These are phyloP conservation scores for Xanthoparmelia taractica DNA, from an alignment of 495 filamentous ascomycete species.

Conservation along the genomic window DNA sequence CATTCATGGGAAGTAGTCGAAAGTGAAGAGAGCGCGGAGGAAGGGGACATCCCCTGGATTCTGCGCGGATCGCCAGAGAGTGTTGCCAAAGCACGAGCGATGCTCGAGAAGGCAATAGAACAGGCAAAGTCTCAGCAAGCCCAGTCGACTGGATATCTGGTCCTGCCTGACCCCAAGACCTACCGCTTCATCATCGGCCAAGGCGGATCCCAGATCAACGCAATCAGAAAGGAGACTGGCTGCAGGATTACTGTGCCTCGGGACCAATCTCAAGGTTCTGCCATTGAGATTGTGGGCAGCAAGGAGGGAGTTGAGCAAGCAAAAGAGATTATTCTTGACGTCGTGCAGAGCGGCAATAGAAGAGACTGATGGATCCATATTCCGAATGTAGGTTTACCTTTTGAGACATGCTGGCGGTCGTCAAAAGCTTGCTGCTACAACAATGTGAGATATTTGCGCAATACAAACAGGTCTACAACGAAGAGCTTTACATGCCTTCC, in stretches of 20 bases:
- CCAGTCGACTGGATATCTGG: conserved; percentile 67
- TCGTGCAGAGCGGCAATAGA: conserved; percentile 51
- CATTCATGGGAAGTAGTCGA: conserved; percentile 79
- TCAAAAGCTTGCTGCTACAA: neutral
- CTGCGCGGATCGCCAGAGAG: conserved; percentile 69
- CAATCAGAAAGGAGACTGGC: conserved; percentile 82
- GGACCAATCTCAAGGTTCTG: conserved; percentile 66
- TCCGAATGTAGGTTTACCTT: neutral
- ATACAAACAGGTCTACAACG: neutral
- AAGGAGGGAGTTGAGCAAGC: conserved; percentile 79
- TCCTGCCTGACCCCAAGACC: conserved; percentile 79
- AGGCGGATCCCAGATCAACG: conserved; percentile 82
- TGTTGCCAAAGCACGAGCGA: conserved; percentile 66
- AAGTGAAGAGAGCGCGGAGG: conserved; percentile 42
- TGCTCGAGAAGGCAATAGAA: conserved; percentile 61
- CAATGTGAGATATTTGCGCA: neutral
- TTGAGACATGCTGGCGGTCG: neutral
- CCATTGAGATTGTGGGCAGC: conserved; percentile 78
- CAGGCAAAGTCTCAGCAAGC: conserved; percentile 58
- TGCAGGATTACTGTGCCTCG: conserved; percentile 88
- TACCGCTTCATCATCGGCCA: conserved; percentile 88
- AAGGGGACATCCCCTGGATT: conserved; percentile 85
- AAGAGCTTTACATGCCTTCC: neutral
- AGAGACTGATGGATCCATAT: neutral
- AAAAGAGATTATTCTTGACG: conserved; percentile 76